phyloP scores from a whole-genome alignment of 306 rosid species.

The Acacia acuminata region DNA sequence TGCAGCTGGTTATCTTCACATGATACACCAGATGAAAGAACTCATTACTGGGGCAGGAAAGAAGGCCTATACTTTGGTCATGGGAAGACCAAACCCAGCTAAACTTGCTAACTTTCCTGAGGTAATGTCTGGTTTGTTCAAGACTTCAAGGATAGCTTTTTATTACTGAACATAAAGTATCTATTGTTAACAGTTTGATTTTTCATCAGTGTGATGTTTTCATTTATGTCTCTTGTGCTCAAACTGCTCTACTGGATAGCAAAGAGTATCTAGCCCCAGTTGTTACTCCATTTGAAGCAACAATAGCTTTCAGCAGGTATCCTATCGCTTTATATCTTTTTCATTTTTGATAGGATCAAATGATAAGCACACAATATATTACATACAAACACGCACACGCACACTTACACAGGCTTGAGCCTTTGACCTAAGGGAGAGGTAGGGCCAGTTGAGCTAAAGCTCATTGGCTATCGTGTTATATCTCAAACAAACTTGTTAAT shows the following conservation, averaged over 20 bases:
- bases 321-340: not conserved
- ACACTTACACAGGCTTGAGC: no score
- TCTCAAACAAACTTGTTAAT: not conserved
- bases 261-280: conserved; percentile 94
- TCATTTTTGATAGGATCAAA: no score
- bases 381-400: no score
- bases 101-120: conserved; percentile 97
- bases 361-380: no score
- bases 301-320: conserved; percentile 90
- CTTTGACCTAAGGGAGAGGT: no score
- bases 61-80: conserved; percentile 80
- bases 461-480: not conserved
- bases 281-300: conserved; percentile 90
- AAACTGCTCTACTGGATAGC: conserved; percentile 92
- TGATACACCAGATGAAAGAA: conserved; percentile 82
- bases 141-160: not conserved
- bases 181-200: conserved; percentile 23
- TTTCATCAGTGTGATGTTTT: conserved; percentile 84
- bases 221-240: conserved; percentile 83
- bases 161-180: not conserved
- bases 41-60: conserved; percentile 78
- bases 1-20: conserved; percentile 88
- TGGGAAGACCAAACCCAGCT: conserved; percentile 96
- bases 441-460: no score
- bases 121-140: conserved; percentile 48